Evolutionary conservation across 371 early-diverging fungal genomes (phyloP).

Genomic region (Mucor circinelloides): DNA sequence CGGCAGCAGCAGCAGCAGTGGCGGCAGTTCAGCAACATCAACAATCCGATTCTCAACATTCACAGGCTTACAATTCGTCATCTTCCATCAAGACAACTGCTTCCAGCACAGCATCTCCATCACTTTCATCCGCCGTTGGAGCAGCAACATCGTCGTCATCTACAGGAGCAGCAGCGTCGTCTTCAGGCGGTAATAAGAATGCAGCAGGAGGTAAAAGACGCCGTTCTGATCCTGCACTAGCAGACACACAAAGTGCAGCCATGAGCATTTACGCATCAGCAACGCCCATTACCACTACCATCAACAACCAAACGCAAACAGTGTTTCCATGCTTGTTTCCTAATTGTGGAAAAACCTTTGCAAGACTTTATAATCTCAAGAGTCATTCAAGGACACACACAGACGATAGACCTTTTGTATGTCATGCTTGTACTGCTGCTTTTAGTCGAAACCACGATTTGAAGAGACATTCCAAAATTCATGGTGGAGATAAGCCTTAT

Average conservation of each 20-base stretch:
- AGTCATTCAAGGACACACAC: slow-evolving; percentile 83
- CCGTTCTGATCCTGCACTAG: slow-evolving; percentile 49
- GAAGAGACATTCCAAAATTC: slow-evolving; percentile 85
- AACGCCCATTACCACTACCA: slow-evolving; percentile 50
- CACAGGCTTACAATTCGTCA: background rate
- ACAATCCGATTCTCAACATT: background rate
- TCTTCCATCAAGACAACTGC: background rate
- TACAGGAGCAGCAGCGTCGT: background rate
- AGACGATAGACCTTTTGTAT: slow-evolving; percentile 79
- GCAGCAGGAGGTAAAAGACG: slow-evolving; percentile 39
- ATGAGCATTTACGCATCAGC: slow-evolving; percentile 55
- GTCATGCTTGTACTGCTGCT: slow-evolving; percentile 70
- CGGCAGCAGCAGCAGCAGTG: slow-evolving; percentile 13
- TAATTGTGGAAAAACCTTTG: slow-evolving; percentile 75
- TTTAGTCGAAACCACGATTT: slow-evolving; percentile 89
- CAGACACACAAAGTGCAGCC: slow-evolving; percentile 51
- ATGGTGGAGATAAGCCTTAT: slow-evolving; percentile 85
- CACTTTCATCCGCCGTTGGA: background rate
- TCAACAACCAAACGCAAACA: slow-evolving; percentile 53
- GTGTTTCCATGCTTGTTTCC: slow-evolving; percentile 69
- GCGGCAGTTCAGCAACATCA: slow-evolving; percentile 9
- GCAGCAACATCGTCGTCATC: background rate
- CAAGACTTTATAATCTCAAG: slow-evolving; percentile 77
- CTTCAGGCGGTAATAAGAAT: slow-evolving; percentile 6
- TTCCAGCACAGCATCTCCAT: slow-evolving; percentile 2